phyloP scores from a whole-genome alignment of 2,329 filamentous ascomycete species.

The Claviceps paspali region DNA sequence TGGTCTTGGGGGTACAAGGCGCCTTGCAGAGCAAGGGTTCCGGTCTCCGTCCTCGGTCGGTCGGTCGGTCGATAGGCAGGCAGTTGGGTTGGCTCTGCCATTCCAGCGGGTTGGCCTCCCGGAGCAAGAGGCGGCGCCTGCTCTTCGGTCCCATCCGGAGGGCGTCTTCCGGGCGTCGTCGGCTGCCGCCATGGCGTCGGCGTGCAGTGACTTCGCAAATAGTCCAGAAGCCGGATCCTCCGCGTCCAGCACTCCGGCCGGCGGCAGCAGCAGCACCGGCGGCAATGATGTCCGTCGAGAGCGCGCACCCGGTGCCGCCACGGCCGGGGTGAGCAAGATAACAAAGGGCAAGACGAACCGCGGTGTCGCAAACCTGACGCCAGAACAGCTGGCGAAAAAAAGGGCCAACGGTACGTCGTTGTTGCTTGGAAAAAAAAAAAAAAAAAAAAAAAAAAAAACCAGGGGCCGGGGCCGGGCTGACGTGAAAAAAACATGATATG shows the following conservation, averaged over 20 bases:
- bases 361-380: slow-evolving; percentile 49
- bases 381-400: slow-evolving; percentile 59
- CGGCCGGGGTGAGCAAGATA: slow-evolving; percentile 20
- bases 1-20: no score
- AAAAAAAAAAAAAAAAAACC: no score
- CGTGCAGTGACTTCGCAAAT: slow-evolving; percentile 1
- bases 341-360: slow-evolving; percentile 29
- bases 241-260: background rate
- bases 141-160: no score
- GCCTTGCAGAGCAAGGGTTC: no score
- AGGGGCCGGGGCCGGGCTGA: no score
- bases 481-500: background rate
- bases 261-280: background rate
- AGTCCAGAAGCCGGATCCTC: slow-evolving; percentile 3
- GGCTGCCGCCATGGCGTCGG: slow-evolving; percentile 5
- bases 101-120: no score
- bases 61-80: no score
- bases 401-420: slow-evolving; percentile 39
- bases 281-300: background rate
- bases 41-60: no score
- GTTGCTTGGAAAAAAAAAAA: no score
- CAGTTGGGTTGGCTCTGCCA: no score
- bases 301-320: slow-evolving; percentile 7
- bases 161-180: no score
- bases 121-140: no score